Conservation (phyloP, 1,284 basidiomycete species). For the Farysia itapuensis region DNA sequence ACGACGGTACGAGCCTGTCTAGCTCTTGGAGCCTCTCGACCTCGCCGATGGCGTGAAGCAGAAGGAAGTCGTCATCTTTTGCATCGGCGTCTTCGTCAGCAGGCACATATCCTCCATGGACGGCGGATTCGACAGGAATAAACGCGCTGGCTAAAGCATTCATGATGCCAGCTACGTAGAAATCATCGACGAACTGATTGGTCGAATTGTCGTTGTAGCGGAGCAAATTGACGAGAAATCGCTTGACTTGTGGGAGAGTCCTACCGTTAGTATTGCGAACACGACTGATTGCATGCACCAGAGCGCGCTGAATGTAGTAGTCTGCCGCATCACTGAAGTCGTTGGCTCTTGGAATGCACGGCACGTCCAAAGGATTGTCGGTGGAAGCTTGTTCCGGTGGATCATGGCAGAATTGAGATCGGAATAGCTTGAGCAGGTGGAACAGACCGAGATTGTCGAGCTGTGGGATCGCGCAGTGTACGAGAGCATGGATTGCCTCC, state of each 20-base stretch:
- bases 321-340: slow-evolving; percentile 88
- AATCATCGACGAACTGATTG: slow-evolving; percentile 88
- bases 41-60: slow-evolving; percentile 42
- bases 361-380: slow-evolving; percentile 58
- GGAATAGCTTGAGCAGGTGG: slow-evolving; percentile 91
- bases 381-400: slow-evolving; percentile 35
- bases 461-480: slow-evolving; percentile 78
- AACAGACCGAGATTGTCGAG: slow-evolving; percentile 88
- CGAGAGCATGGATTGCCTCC: slow-evolving; percentile 85
- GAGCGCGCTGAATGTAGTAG: slow-evolving; percentile 88
- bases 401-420: slow-evolving; percentile 80
- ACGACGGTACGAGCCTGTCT: slow-evolving; percentile 91
- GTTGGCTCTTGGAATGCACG: slow-evolving; percentile 88
- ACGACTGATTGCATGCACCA: slow-evolving; percentile 79
- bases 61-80: slow-evolving; percentile 42
- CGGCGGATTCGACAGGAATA: slow-evolving; percentile 61
- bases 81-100: slow-evolving; percentile 40
- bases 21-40: slow-evolving; percentile 90
- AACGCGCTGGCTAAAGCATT: slow-evolving; percentile 77
- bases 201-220: slow-evolving; percentile 92
- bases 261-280: slow-evolving; percentile 79
- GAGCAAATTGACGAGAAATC: slow-evolving; percentile 85
- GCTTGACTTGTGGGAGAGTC: slow-evolving; percentile 82
- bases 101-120: slow-evolving; percentile 20
- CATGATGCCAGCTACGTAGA: slow-evolving; percentile 85